Base-by-base conservation (phyloP, 805 yeast species). In the Metschnikowia reukaufii region DNA sequence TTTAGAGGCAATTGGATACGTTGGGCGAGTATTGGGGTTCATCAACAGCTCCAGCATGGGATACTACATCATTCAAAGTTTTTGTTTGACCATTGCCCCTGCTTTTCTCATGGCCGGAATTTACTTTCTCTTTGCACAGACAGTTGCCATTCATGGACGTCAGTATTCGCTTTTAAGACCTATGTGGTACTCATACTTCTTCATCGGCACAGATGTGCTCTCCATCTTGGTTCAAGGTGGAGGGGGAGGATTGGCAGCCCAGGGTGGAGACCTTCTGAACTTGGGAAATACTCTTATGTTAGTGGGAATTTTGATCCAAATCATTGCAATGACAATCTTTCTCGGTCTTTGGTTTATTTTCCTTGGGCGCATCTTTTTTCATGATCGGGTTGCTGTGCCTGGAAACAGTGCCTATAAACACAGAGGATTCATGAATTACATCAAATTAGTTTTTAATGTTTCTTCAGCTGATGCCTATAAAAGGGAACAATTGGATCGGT, bases 61-160 rank as follows among this genome's bases (percentile, higher is more conserved):
- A 40, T 57, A 41, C 42, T 72, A 54, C 47, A 54, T 69, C 30
- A 42, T 66, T 42, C 77, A 72, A 50, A 63, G 59, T 42, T 64
- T 68, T 15, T 46, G 65, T 2, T 61, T 72, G 51, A 70, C 75
- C 2, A 60, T 72, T 23, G 66, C 73, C 1, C 76, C 76, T 2
- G 76, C 74, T 2, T 70, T 71, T 45, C 58, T 70, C 15, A 72
- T 72, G 77, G 77, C 64, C 1, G 77, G 76, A 0, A 54, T 72
- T 15, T 72, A 72, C 52, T 68, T 65, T 48, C 36, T 70, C 5
- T 69, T 72, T 52, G 76, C 74, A 2, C 75, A 70, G 47, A 42
- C 65, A 47, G 73, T 70, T 39, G 70, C 67, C 12, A 56, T 67
- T 16, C 68, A 68, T 43, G 75, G 76, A 7, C 50, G 71, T 38